Evolutionary conservation across 31 red algal genomes (phyloP).

Genomic region (Asparagopsis taxiformis): DNA sequence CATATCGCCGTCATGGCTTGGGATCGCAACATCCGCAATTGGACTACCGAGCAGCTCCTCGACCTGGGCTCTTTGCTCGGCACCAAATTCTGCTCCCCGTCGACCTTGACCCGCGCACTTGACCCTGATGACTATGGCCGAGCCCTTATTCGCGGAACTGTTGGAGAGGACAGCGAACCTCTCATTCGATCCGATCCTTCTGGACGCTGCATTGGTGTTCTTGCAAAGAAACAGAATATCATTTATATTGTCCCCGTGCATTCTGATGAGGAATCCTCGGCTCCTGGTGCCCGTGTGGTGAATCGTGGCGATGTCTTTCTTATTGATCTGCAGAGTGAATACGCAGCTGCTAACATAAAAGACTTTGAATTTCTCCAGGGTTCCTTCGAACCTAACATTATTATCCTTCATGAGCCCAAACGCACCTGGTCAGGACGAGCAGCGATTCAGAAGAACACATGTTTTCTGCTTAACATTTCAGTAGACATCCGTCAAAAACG

Average conservation of each 20-base stretch:
- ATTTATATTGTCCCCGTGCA: constrained; percentile 54
- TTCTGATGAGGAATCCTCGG: constrained; percentile 35
- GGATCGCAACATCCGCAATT: constrained; percentile 37
- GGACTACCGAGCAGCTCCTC: constrained; percentile 63
- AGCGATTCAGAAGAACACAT: constrained; percentile 68
- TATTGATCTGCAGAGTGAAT: constrained; percentile 58
- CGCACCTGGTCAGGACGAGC: constrained; percentile 91
- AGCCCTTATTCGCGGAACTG: constrained; percentile 30
- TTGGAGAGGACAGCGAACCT: constrained; percentile 34
- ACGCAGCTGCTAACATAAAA: constrained; percentile 61
- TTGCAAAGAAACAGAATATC: constrained; percentile 37
- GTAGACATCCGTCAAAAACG: constrained; percentile 60
- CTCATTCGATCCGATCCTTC: constrained; percentile 36
- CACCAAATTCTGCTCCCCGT: constrained; percentile 30
- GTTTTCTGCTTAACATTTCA: constrained; percentile 57
- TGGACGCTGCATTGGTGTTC: constrained; percentile 51
- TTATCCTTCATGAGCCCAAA: constrained; percentile 78
- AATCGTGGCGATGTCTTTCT: constrained; percentile 47
- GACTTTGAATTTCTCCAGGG: constrained; percentile 75
- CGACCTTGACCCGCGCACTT: constrained; percentile 21
- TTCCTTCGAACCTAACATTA: constrained; percentile 72
- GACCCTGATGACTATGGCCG: constrained; percentile 41
- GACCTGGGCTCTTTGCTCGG: constrained; percentile 43
- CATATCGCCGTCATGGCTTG: constrained; percentile 68
- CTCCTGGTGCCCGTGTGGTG: constrained; percentile 14